Evolutionary conservation across 306 rosid genomes (phyloP).

Genomic region (Trifolium subterraneum): DNA sequence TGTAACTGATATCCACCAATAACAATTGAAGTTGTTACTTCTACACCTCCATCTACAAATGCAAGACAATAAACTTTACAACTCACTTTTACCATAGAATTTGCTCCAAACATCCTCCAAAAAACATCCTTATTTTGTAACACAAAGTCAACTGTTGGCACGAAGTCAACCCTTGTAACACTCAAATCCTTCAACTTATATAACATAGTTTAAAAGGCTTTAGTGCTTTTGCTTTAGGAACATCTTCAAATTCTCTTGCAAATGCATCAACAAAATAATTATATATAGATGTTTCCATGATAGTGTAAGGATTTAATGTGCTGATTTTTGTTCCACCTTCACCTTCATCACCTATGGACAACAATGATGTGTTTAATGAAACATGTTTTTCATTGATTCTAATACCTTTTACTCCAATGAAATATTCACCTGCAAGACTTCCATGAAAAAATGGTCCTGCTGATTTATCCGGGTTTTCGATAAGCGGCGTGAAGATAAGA

Average conservation of each 20-base stretch:
- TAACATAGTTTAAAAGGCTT: constrained; percentile 54
- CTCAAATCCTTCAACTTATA: not conserved
- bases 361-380: constrained; percentile 30
- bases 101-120: constrained; percentile 51
- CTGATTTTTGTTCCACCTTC: constrained; percentile 62
- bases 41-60: constrained; percentile 49
- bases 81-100: constrained; percentile 52
- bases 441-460: constrained; percentile 10
- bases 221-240: constrained; percentile 42
- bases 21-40: constrained; percentile 41
- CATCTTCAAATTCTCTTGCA: not conserved
- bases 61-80: constrained; percentile 43
- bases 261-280: constrained; percentile 38
- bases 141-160: constrained; percentile 54
- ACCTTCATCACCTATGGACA: constrained; percentile 47
- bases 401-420: constrained; percentile 52
- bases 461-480: constrained; percentile 50
- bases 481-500: constrained; percentile 47
- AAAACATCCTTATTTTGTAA: constrained; percentile 44
- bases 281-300: constrained; percentile 51
- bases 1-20: constrained; percentile 56
- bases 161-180: constrained; percentile 31
- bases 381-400: constrained; percentile 37
- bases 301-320: constrained; percentile 47
- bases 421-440: constrained; percentile 44